Percentiles rank a stretch among this genome's conserved stretches.
phyloP scores from a whole-genome alignment of 2,329 filamentous ascomycete species.

The Aspergillus sp. region DNA sequence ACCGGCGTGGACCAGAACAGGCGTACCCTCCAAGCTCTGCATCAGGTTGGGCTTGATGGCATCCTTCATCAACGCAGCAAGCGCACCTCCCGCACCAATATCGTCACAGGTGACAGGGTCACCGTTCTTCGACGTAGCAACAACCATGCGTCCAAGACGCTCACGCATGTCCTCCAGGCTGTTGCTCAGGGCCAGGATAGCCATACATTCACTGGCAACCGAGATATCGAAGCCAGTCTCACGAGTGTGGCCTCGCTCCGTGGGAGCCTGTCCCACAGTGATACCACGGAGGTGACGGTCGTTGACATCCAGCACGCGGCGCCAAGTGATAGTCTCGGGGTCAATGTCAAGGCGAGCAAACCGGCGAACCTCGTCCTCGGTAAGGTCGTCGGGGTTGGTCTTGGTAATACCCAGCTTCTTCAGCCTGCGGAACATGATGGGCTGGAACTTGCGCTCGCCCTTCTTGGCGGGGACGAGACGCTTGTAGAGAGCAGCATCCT shows the following conservation, averaged over 20 bases:
- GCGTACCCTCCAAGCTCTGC: constrained; percentile 96
- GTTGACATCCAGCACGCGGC: constrained; percentile 93
- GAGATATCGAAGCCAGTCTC: constrained; percentile 97
- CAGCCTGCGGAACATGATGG: constrained; percentile 87
- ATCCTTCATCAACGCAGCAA: constrained; percentile 95
- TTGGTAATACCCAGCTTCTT: constrained; percentile 97
- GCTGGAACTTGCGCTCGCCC: constrained; percentile 81
- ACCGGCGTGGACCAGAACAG: constrained; percentile 95
- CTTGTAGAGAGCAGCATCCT: constrained; percentile 82
- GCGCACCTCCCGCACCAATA: constrained; percentile 84
- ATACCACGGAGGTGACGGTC: constrained; percentile 89
- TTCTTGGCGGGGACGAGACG: constrained; percentile 88
- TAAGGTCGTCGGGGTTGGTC: constrained; percentile 88
- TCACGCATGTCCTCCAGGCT: constrained; percentile 86
- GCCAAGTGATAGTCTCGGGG: constrained; percentile 95
- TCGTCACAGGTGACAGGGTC: constrained; percentile 96
- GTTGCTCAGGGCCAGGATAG: constrained; percentile 91
- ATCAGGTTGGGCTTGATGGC: constrained; percentile 99
- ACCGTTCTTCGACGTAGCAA: constrained; percentile 80
- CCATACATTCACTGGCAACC: constrained; percentile 97
- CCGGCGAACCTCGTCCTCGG: constrained; percentile 79
- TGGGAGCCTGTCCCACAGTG: constrained; percentile 82
- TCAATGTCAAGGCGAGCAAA: constrained; percentile 98
- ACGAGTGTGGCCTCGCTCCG: constrained; percentile 84
- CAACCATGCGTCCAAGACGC: constrained; percentile 91